phyloP scores from a whole-genome alignment of 2,329 filamentous ascomycete species.

The Elsinoe necatrix region DNA sequence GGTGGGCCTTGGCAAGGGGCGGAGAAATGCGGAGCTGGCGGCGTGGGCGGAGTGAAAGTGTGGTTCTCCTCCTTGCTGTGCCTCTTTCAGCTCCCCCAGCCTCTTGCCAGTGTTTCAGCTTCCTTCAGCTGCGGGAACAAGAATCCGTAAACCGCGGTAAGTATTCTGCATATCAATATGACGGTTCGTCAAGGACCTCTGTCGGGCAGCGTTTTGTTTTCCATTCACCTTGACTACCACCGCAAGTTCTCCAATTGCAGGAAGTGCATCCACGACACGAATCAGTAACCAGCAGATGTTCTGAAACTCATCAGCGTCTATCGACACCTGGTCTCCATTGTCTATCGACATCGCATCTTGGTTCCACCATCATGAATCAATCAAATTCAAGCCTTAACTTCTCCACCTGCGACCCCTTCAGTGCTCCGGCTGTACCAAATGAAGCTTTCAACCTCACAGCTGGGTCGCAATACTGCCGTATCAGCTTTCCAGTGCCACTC shows the following conservation, averaged over 20 bases:
- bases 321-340: background rate
- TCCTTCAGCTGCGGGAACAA: background rate
- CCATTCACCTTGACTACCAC: background rate
- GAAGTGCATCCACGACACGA: too few relatives aligned
- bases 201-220: background rate
- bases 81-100: background rate
- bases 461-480: background rate
- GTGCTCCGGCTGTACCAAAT: background rate
- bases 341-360: background rate
- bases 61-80: background rate
- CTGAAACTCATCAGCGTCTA: too few relatives aligned
- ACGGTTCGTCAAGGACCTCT: too few relatives aligned
- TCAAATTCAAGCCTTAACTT: background rate
- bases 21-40: background rate
- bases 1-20: background rate
- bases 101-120: background rate
- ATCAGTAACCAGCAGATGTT: too few relatives aligned
- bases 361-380: background rate
- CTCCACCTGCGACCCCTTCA: background rate
- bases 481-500: background rate
- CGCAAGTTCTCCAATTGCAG: background rate
- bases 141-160: background rate
- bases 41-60: background rate
- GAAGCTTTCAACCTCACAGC: background rate
- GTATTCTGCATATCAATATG: background rate